A percentile compares a stretch with the other conserved stretches of the same genome.
These are phyloP conservation scores for Cladorrhinum samala DNA, from an alignment of 495 filamentous ascomycete species.

Conservation along the genomic window DNA sequence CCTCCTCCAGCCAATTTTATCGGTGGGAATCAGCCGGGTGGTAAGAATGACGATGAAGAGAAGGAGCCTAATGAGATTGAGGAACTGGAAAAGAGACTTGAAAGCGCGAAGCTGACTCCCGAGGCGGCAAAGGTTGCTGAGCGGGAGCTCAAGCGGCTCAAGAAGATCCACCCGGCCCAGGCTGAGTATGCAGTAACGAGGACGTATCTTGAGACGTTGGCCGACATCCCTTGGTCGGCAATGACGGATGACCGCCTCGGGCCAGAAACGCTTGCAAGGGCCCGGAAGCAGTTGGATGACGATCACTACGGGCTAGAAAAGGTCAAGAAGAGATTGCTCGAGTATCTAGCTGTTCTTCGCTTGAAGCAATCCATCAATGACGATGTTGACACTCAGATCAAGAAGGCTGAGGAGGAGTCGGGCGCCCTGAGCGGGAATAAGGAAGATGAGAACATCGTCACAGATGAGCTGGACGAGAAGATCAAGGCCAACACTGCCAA, in stretches of 20 bases:
- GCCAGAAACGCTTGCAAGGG: constrained; percentile 67
- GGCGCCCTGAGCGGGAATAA: constrained; percentile 27
- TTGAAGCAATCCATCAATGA: constrained; percentile 86
- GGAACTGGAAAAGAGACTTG: constrained; percentile 80
- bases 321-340: constrained; percentile 92
- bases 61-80: constrained; percentile 80
- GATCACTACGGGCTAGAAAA: constrained; percentile 97
- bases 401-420: constrained; percentile 55
- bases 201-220: constrained; percentile 91
- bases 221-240: constrained; percentile 90
- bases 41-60: constrained; percentile 48
- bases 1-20: constrained; percentile 37
- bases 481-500: constrained; percentile 50
- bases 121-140: constrained; percentile 79
- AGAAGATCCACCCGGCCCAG: constrained; percentile 91
- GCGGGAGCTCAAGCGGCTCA: constrained; percentile 79
- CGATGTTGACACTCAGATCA: constrained; percentile 70
- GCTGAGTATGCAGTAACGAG: constrained; percentile 91
- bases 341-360: constrained; percentile 92
- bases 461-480: constrained; percentile 30
- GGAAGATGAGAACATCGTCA: constrained; percentile 19
- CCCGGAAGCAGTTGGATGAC: constrained; percentile 85
- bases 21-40: constrained; percentile 15
- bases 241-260: constrained; percentile 83
- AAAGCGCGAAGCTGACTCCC: constrained; percentile 64